Conservation (phyloP, 192 early-diverging fungal genomes). For the Gamsiella multidivaricata region DNA sequence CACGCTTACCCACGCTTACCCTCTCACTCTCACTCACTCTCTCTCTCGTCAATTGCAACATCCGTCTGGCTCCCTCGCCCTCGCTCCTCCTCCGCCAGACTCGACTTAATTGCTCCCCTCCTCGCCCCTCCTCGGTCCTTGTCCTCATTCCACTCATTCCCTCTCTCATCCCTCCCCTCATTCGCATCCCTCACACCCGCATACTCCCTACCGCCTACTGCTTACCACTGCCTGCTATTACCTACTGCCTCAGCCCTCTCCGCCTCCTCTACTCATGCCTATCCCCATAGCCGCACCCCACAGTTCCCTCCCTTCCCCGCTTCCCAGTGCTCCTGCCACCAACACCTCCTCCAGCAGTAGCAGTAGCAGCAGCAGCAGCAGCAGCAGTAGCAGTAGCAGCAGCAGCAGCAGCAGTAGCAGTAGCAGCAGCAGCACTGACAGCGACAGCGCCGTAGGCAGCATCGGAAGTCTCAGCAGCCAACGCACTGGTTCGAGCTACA, state of each 20-base stretch:
- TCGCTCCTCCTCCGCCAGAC: neutral
- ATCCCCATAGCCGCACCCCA: slow-evolving; percentile 13
- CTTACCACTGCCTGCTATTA: too few species aligned
- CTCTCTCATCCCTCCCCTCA: neutral
- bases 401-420: neutral
- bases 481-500: slow-evolving; percentile 1
- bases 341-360: neutral
- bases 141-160: slow-evolving; percentile 5
- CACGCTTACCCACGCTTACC: too few species aligned
- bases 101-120: neutral
- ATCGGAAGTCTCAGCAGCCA: neutral
- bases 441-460: too few species aligned
- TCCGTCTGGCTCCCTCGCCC: too few species aligned
- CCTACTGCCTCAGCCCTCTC: too few species aligned
- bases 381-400: neutral
- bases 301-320: slow-evolving; percentile 10
- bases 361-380: neutral
- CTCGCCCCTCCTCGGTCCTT: neutral
- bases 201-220: neutral
- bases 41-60: too few species aligned
- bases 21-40: too few species aligned
- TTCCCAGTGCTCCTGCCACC: neutral
- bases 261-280: slow-evolving; percentile 23
- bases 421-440: too few species aligned
- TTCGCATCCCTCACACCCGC: slow-evolving; percentile 11